These are phyloP conservation scores for Dactylellina drechsleri DNA, from an alignment of 2,329 filamentous ascomycete genomes.

Conservation along the genomic window DNA sequence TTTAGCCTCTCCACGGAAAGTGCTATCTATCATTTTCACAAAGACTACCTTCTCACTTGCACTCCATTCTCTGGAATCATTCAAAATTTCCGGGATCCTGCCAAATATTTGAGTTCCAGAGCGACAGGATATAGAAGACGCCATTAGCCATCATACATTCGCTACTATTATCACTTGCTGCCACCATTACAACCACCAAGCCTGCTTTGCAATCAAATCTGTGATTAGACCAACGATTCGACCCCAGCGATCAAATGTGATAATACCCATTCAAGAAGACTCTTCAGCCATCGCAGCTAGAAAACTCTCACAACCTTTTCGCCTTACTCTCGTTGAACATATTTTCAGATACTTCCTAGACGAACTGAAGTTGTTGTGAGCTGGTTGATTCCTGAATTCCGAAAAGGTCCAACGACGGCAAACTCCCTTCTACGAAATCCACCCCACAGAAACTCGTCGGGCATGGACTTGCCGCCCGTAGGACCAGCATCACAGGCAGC, in stretches of 20 bases:
- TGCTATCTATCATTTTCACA: slow-evolving; percentile 16
- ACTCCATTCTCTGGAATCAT: slow-evolving; percentile 9
- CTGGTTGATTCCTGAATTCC: slow-evolving; percentile 10
- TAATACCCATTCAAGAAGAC: slow-evolving; percentile 13
- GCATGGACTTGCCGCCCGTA: slow-evolving; percentile 54
- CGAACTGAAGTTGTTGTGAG: slow-evolving; percentile 40
- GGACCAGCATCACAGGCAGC: slow-evolving; percentile 37
- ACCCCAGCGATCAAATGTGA: slow-evolving; percentile 16
- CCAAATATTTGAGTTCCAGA: slow-evolving; percentile 14
- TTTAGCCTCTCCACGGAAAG: slow-evolving; percentile 39
- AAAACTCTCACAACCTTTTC: slow-evolving; percentile 5
- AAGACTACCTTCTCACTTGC: slow-evolving; percentile 21
- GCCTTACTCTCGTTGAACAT: neutral
- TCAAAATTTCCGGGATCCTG: slow-evolving; percentile 36
- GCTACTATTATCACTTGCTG: slow-evolving; percentile 17
- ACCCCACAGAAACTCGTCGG: slow-evolving; percentile 49
- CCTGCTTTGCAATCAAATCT: slow-evolving; percentile 26
- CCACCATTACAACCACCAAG: slow-evolving; percentile 31
- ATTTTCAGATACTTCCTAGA: neutral
- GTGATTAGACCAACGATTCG: slow-evolving; percentile 28
- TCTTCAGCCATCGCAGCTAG: slow-evolving; percentile 2
- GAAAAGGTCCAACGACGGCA: slow-evolving; percentile 31
- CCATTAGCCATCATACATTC: slow-evolving; percentile 23
- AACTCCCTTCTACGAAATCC: slow-evolving; percentile 18
- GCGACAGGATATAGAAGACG: slow-evolving; percentile 37